These are phyloP conservation scores for Plasmodium relictum DNA, from an alignment of 169 alveolate species.

Conservation along the genomic window DNA sequence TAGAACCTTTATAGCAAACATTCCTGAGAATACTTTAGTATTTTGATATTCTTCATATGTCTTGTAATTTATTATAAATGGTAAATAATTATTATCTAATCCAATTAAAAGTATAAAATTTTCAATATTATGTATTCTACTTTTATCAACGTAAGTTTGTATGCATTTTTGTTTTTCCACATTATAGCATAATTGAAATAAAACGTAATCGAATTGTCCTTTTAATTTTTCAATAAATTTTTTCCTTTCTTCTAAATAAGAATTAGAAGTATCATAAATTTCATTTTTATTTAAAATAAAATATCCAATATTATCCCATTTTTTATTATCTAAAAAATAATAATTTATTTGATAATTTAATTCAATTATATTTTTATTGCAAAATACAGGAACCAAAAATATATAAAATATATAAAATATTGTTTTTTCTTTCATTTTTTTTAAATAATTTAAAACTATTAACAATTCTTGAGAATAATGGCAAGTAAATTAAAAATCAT, in stretches of 20 bases:
- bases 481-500: too few species aligned
- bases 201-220: conserved; percentile 28
- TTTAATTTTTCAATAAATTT: conserved; percentile 29
- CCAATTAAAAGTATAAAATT: conserved; percentile 40
- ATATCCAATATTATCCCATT: conserved; percentile 28
- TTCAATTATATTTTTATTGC: conserved; percentile 20
- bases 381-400: conserved; percentile 3
- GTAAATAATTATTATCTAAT: conserved; percentile 53
- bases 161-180: conserved; percentile 20
- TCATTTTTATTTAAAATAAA: conserved; percentile 35
- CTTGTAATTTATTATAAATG: conserved; percentile 34
- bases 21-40: conserved; percentile 18
- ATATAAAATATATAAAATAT: not conserved
- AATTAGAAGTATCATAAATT: conserved; percentile 41
- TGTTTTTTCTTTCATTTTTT: conserved; percentile 3
- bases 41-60: conserved; percentile 27
- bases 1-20: conserved; percentile 13
- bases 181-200: conserved; percentile 53
- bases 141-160: conserved; percentile 49
- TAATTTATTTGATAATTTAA: conserved; percentile 48
- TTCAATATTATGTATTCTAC: conserved; percentile 22
- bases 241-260: conserved; percentile 37
- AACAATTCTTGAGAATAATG: too few species aligned
- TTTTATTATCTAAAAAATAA: not conserved
- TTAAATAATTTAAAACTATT: too few species aligned